Evolutionary conservation across 768 basidiomycete genomes (phyloP), one percentile per base, ranked within the genome.

Genomic region (Tricholoma flavovirens): DNA sequence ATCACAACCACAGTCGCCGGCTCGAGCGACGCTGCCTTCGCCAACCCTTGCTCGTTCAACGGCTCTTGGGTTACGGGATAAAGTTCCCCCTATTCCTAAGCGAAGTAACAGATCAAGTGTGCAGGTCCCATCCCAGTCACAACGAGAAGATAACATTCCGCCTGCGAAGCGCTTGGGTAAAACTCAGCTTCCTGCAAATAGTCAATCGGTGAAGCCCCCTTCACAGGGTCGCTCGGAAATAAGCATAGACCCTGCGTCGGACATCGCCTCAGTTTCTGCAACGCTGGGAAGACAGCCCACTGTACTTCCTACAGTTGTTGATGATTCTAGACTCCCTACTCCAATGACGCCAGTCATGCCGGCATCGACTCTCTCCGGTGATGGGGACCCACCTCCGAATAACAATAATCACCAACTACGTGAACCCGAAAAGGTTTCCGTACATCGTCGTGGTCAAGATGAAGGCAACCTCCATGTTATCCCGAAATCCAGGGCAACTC

Each of bases 381-480:
- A 38, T 46, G 45, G 29, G 15, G 7, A 29, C 15, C 36, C 26
- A 45, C 38, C 56, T 30, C 24, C 15, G 11, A 49, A 48, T 29
- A 49, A 30, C 46, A 49, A 48, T 48, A 26, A 29, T 29, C 15
- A 12, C 14, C 2, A 17, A n/a, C 11, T 48, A 22, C 9, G 10
- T n/a, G 46, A 48, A 29, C 26, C 46, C n/a, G 26, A 49, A 2
- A 15, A 12, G 10, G 26, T 29, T 19, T 53, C 40, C 5, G 64
- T 59, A 11, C 49, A 66, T 33, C 61, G 62, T 30, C 64, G 56
- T 22, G 62, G 70, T 32, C 53, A 63, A 15, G 68, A 71, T 57
- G 40, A 55, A 7, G 70, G 69, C n/a, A 63, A 71, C 49, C 35
- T 69, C 24, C 61, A 53, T 35, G 57, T 71, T 4, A 51, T 67